Evolutionary conservation across 139 green algal species (phyloP).

Genomic region (Yamagishiella unicocca): DNA sequence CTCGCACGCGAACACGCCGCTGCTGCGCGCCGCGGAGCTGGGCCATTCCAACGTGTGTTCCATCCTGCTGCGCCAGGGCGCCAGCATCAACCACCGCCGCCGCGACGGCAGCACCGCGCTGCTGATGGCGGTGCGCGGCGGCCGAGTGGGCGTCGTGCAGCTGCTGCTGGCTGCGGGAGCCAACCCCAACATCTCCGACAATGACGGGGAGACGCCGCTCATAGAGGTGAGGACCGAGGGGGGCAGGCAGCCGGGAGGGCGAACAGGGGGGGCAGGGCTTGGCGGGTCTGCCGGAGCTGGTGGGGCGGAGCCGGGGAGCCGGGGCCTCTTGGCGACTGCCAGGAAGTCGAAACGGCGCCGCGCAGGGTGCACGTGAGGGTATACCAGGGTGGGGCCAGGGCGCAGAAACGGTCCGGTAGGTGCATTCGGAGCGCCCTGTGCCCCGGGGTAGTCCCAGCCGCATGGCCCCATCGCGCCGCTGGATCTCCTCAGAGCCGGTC

Average conservation of each 20-base stretch:
- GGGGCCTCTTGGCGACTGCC: too few species aligned
- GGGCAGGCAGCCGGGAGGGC: background rate
- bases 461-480: too few species aligned
- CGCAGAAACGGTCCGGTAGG: too few species aligned
- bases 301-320: too few species aligned
- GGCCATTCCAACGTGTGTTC: constrained; percentile 40
- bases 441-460: too few species aligned
- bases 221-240: constrained; percentile 25
- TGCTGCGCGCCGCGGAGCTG: constrained; percentile 40
- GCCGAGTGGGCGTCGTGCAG: constrained; percentile 35
- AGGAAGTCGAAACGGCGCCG: too few species aligned
- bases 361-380: too few species aligned
- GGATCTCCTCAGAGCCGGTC: too few species aligned
- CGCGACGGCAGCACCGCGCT: constrained; percentile 31
- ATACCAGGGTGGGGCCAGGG: too few species aligned
- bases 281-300: too few species aligned
- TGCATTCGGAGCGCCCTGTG: too few species aligned
- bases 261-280: too few species aligned
- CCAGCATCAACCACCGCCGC: constrained; percentile 39
- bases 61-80: constrained; percentile 37
- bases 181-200: constrained; percentile 42
- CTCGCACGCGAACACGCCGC: constrained; percentile 34
- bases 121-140: constrained; percentile 40
- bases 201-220: constrained; percentile 40
- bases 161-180: constrained; percentile 42